These are phyloP conservation scores for Fraxinus velutina DNA, from an alignment of 305 asterid species.

Conservation along the genomic window DNA sequence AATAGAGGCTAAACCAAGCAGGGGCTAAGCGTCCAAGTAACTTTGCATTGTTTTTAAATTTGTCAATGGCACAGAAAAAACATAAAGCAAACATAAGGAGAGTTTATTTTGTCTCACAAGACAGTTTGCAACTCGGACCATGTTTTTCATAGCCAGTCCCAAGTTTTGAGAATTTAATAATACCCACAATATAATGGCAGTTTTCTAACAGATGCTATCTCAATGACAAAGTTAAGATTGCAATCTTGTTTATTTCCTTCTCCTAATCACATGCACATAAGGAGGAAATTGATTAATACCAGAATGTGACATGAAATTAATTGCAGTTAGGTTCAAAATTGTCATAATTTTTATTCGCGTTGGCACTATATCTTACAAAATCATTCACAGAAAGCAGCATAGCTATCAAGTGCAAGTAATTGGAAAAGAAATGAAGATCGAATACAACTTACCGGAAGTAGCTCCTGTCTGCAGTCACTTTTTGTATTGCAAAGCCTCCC, in stretches of 20 bases:
- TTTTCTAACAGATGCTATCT: neutral
- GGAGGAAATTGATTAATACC: neutral
- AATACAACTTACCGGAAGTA: conserved; percentile 56
- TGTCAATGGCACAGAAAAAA: neutral
- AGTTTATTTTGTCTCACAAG: neutral
- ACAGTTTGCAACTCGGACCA: neutral
- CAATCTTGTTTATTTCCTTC: neutral
- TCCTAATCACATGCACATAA: neutral
- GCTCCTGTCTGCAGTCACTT: conserved; percentile 57
- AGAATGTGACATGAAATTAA: neutral
- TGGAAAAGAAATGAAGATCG: neutral
- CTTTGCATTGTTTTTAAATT: neutral
- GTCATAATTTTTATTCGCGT: neutral
- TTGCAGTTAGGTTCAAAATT: neutral
- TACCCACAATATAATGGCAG: neutral
- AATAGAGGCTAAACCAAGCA: too few species aligned
- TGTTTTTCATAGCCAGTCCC: neutral
- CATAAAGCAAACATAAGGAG: neutral
- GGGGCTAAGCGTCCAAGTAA: neutral
- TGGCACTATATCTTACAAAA: neutral
- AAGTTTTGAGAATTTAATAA: neutral
- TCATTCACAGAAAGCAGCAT: neutral
- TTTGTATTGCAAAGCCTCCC: conserved; percentile 84
- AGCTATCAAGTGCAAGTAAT: neutral
- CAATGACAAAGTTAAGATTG: neutral